A percentile compares a stretch with the other conserved stretches of the same genome.
phyloP scores from a whole-genome alignment of 1,284 basidiomycete species.

The Austroboletus novae-zelandiae region DNA sequence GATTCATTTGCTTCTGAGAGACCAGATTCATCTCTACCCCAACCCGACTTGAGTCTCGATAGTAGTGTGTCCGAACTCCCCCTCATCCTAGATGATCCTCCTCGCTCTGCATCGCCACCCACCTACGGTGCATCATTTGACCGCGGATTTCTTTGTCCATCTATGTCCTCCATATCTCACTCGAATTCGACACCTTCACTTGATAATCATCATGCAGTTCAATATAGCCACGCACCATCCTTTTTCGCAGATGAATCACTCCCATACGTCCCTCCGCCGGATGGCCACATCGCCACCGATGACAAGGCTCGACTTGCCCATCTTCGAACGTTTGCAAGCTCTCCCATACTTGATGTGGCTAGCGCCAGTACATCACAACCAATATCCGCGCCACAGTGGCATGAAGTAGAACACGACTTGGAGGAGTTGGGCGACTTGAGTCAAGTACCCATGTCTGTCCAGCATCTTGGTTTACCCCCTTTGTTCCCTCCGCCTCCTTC shows the following conservation, averaged over 20 bases:
- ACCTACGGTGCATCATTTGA: slow-evolving; percentile 26
- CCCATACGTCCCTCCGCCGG: slow-evolving; percentile 30
- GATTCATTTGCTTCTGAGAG: slow-evolving; percentile 13
- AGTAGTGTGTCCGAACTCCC: not conserved
- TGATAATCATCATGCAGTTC: not conserved
- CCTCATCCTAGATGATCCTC: not conserved
- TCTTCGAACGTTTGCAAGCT: slow-evolving; percentile 54
- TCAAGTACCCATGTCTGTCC: slow-evolving; percentile 4
- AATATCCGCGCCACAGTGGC: slow-evolving; percentile 29
- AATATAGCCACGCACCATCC: slow-evolving; percentile 2
- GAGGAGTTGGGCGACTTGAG: slow-evolving; percentile 10
- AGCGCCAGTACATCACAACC: not conserved
- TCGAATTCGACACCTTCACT: slow-evolving; percentile 1
- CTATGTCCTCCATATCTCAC: slow-evolving; percentile 3
- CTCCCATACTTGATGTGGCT: slow-evolving; percentile 35
- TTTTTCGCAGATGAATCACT: slow-evolving; percentile 18
- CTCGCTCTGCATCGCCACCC: slow-evolving; percentile 22
- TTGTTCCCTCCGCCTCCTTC: slow-evolving; percentile 37
- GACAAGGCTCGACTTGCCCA: slow-evolving; percentile 65
- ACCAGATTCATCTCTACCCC: not conserved
- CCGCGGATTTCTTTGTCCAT: not conserved
- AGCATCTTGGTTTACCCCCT: slow-evolving; percentile 13
- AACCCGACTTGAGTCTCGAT: not conserved
- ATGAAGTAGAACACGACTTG: slow-evolving; percentile 27
- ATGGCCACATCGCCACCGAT: slow-evolving; percentile 71